phyloP scores from a whole-genome alignment of 2,329 filamentous ascomycete species.

The Trichophyton rubrum region DNA sequence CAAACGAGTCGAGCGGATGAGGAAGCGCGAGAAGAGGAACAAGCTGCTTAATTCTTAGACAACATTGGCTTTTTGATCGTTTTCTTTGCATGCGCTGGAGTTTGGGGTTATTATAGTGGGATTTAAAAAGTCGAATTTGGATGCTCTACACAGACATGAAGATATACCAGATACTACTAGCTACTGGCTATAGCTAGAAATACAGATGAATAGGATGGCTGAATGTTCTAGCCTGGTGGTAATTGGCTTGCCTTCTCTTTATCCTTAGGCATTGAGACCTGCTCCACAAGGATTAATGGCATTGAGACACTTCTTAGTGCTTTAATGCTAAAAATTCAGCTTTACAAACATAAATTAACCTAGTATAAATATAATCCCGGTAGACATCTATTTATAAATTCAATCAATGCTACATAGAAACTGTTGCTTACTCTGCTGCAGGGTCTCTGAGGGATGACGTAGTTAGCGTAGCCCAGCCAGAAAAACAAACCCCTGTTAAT shows the following conservation, averaged over 20 bases:
- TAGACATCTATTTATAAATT: background rate
- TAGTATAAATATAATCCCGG: background rate
- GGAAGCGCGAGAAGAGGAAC: constrained; percentile 89
- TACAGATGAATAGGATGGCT: background rate
- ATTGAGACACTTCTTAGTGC: background rate
- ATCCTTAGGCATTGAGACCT: background rate
- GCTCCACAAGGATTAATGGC: background rate
- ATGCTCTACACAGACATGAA: background rate
- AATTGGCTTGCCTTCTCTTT: background rate
- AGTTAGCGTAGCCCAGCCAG: background rate
- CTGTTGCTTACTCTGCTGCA: background rate
- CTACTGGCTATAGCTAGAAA: too few relatives aligned
- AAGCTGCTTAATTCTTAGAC: constrained; percentile 35
- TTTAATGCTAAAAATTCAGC: background rate
- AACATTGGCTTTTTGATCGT: background rate
- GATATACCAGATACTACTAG: background rate
- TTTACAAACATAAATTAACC: background rate
- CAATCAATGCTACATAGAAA: background rate
- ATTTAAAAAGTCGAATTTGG: background rate
- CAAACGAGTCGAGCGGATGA: constrained; percentile 85
- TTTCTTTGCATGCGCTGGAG: background rate
- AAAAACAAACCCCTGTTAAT: constrained; percentile 3
- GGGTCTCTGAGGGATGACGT: background rate
- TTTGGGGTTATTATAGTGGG: background rate
- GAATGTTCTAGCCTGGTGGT: background rate